Conservation (phyloP, 169 alveolate genomes). For the Theileria orientalis region DNA sequence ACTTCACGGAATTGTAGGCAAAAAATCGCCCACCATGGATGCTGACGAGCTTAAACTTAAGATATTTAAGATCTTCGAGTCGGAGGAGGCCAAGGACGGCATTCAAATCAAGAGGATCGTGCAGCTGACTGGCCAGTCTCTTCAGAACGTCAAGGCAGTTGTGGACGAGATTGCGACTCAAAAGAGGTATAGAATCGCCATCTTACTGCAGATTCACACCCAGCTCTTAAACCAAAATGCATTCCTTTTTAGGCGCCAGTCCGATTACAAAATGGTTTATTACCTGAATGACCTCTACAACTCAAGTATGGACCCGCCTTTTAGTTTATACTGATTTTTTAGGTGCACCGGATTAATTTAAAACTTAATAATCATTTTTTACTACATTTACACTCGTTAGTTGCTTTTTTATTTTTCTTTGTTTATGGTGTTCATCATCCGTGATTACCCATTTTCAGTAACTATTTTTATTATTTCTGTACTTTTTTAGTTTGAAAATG, state of each 20-base stretch:
- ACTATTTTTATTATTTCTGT: background rate
- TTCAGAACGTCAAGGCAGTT: conserved; percentile 45
- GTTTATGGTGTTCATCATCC: background rate
- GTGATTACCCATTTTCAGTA: background rate
- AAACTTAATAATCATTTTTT: background rate
- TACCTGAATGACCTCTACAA: conserved; percentile 40
- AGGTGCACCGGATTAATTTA: background rate
- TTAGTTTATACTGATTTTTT: background rate
- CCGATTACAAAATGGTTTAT: conserved; percentile 65
- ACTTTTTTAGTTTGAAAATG: conserved; percentile 11
- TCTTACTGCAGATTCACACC: background rate
- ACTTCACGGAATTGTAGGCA: background rate
- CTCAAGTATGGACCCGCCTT: conserved; percentile 15
- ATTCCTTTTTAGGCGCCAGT: conserved; percentile 9
- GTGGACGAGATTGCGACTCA: conserved; percentile 60
- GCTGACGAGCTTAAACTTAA: conserved; percentile 62
- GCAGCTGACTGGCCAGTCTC: conserved; percentile 48
- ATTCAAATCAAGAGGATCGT: conserved; percentile 58
- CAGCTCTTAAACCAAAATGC: too few species aligned
- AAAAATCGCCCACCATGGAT: conserved; percentile 44
- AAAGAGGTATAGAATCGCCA: conserved; percentile 16
- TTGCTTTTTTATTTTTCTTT: background rate
- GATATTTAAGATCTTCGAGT: conserved; percentile 57
- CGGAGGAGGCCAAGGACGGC: conserved; percentile 64
- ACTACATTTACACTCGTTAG: background rate